A percentile compares a stretch with the other conserved stretches of the same genome.
These are phyloP conservation scores for Teunomyces gatunensis DNA, from an alignment of 805 yeast genomes.

Conservation along the genomic window DNA sequence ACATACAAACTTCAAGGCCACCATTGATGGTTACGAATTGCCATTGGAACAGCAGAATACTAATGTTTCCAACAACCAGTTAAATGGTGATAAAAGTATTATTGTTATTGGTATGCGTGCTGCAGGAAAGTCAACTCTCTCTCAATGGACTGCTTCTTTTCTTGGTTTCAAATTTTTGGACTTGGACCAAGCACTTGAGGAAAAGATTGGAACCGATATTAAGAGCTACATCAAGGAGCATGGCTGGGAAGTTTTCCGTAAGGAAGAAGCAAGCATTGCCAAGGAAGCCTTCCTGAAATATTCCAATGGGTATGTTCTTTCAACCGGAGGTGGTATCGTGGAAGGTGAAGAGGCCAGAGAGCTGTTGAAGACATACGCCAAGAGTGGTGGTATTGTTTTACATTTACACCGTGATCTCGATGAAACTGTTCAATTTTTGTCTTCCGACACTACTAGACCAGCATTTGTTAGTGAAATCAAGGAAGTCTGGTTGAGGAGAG, in stretches of 20 bases:
- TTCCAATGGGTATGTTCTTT: constrained; percentile 59
- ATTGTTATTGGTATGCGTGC: constrained; percentile 96
- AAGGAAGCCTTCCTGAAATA: constrained; percentile 43
- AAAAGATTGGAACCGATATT: constrained; percentile 48
- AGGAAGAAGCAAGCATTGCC: constrained; percentile 57
- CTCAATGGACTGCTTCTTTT: constrained; percentile 71
- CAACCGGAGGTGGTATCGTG: constrained; percentile 97
- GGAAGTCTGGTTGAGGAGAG: constrained; percentile 83
- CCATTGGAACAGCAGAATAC: constrained; percentile 18
- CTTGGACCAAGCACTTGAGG: constrained; percentile 71
- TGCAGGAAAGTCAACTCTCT: constrained; percentile 88
- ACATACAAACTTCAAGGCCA: constrained; percentile 62
- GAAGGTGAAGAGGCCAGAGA: constrained; percentile 70
- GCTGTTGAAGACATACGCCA: constrained; percentile 51
- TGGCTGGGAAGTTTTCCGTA: constrained; percentile 90
- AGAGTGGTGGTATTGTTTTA: constrained; percentile 72
- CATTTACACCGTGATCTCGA: constrained; percentile 87
- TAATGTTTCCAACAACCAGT: constrained; percentile 15
- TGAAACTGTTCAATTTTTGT: constrained; percentile 72
- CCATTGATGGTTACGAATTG: constrained; percentile 71
- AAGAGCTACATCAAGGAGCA: constrained; percentile 56
- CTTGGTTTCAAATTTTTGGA: constrained; percentile 72
- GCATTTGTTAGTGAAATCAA: constrained; percentile 77
- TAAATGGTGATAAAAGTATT: constrained; percentile 54
- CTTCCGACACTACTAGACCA: constrained; percentile 82